Base-by-base conservation (phyloP, 75 land plant species). In the Selaginella moellendorffii region DNA sequence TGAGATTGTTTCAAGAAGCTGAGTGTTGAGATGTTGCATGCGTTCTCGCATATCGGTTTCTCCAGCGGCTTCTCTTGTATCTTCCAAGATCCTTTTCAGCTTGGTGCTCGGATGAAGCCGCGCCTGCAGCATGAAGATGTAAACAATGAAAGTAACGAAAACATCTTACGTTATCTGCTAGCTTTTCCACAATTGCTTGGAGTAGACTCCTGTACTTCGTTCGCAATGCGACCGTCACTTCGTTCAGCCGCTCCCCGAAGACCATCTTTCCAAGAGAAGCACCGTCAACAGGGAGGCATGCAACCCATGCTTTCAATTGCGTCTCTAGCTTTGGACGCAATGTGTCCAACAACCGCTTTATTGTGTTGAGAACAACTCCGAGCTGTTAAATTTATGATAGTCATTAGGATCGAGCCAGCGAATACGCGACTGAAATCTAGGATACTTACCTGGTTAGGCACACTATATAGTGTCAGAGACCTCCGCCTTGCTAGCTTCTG, bases 211-310 rank as follows among this genome's bases (percentile, higher is more conserved):
- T 88, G 74, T 93, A 88, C 30, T 83, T 88, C 5, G 89, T 85
- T 63, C 87, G 81, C 59, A 93, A 67, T 69, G 79, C 72, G 0
- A 93, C 81, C 31, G 90, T 83, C 8, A 85, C 70, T 54, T 69
- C 95, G 70, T 85, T 85, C 67, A 83, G 71, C 29, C 85, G 86
- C 53, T 93, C 98, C 31, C 98, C 98, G 63, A 83, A 88, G 0
- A 28, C 26, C 19, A 62, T 31, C 24, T 63, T 53, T 54, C 70
- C 79, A 27, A 63, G 65, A 27, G 80, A 76, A 65, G 78, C 83
- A 66, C 29, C 61, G 5, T 73, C 74, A 0, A 30, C 72, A 36
- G 83, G 86, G 68, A 93, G 36, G 64, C 68, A 85, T 23, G 84
- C 75, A 27, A 83, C 85, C 96, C 90, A 85, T 0, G 90, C 65